Evolutionary conservation across 2,329 filamentous ascomycete species (phyloP), one percentile per base, ranked within the genome.

Genomic region (Fusarium sp.): DNA sequence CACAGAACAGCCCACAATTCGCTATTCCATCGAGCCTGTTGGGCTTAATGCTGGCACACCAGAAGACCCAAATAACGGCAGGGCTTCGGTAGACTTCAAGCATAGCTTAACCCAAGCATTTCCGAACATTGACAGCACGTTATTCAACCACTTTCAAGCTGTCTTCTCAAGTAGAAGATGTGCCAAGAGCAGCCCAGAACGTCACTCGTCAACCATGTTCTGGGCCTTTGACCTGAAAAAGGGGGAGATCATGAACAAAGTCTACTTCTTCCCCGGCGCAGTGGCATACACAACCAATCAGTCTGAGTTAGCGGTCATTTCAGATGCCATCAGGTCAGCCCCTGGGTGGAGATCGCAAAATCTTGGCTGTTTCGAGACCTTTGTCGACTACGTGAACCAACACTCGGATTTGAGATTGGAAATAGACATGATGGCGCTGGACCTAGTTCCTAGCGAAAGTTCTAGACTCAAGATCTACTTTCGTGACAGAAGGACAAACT

Each of bases 401-500:
- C 57, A 47, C 3, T 16, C 6, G 14, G 1, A 45, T 6, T 2
- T 62, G 0, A 10, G 27, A 2, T 63, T 75, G 2, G 69, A 74
- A 7, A 63, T 72, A 8, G 72, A 75, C 13, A 81, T 83, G 67
- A 34, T 84, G 20, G 82, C 81, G 1, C 75, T 84, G 20, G 83
- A 84, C 57, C 70, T 79, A 6, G 72, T 83, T 2, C 58, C 72
- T 2, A 64, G 76, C 1, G 34, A 57, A 0, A 62, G 79, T 3
- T 81, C 82, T 2, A 80, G 83, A 5, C 69, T 84, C 54, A 84
- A 84, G 62, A 73, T 84, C 40, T 84, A 84, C 66, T 74, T 83
- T 18, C 75, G 83, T 13, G 71, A 63, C 14, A 76, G 77, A 11
- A 37, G 73, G 2, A 84, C 82, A 0, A 67, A 52, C 8, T 83